Conservation (phyloP, 2,329 filamentous ascomycete genomes). For the Colletotrichum godetiae region DNA sequence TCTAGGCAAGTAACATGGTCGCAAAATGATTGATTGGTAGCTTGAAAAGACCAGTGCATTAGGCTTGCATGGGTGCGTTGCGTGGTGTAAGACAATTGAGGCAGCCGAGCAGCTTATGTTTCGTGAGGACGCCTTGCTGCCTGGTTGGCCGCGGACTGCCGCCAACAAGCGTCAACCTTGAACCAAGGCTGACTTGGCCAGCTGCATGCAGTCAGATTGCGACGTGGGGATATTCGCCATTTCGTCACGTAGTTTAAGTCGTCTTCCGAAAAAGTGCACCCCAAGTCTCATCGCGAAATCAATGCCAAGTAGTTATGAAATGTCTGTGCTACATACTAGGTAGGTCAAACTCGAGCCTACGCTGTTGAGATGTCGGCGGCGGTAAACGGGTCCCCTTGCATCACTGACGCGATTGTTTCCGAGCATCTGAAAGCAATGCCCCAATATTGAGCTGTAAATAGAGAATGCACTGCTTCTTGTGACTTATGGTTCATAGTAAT, state of each 20-base stretch:
- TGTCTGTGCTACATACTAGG: neutral
- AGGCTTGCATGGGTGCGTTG: slow-evolving; percentile 13
- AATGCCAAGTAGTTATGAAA: neutral
- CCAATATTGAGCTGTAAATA: neutral
- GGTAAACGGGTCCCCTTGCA: neutral
- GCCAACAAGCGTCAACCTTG: neutral
- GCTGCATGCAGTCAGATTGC: slow-evolving; percentile 1
- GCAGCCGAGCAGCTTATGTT: slow-evolving; percentile 7
- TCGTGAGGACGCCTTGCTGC: slow-evolving; percentile 19
- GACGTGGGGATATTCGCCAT: neutral
- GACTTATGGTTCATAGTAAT: neutral
- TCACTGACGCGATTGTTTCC: neutral
- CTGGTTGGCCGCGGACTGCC: neutral
- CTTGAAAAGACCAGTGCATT: neutral
- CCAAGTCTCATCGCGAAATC: neutral
- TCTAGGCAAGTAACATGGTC: neutral
- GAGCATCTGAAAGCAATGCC: neutral
- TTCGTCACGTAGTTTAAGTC: neutral
- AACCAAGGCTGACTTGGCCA: slow-evolving; percentile 12
- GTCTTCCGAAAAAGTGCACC: neutral
- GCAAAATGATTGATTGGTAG: slow-evolving; percentile 15
- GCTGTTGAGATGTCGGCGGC: neutral
- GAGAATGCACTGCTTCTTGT: neutral
- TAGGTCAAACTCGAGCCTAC: neutral
- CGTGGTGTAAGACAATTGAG: slow-evolving; percentile 17